phyloP scores from a whole-genome alignment of 2,329 filamentous ascomycete genomes.

The Ophiostoma tasmaniense region DNA sequence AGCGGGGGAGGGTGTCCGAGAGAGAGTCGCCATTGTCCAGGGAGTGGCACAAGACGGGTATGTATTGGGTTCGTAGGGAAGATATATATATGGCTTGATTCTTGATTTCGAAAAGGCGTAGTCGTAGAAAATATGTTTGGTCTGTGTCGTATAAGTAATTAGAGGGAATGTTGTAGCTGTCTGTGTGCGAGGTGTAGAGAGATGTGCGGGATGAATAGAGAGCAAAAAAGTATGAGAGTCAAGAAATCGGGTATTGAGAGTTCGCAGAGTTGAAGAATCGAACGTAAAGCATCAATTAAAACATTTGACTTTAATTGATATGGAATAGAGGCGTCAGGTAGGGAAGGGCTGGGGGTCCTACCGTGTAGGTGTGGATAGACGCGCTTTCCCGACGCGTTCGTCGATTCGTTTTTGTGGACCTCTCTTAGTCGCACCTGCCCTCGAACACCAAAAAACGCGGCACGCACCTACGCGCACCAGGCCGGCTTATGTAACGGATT shows the following conservation, averaged over 20 bases:
- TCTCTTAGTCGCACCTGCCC: constrained; percentile 8
- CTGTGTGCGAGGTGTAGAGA: neutral
- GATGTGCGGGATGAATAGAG: neutral
- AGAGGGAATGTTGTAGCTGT: neutral
- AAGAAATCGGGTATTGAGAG: neutral
- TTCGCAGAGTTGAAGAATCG: neutral
- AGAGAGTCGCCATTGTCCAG: constrained; percentile 16
- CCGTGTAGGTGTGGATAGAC: constrained; percentile 11
- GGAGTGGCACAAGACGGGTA: neutral
- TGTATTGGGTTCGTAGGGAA: neutral
- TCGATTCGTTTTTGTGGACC: constrained; percentile 9
- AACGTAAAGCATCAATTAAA: neutral
- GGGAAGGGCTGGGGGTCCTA: neutral
- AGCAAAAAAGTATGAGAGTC: neutral
- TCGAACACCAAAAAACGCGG: constrained; percentile 13
- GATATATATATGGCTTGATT: neutral
- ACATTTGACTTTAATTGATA: neutral
- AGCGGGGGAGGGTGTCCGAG: constrained; percentile 25
- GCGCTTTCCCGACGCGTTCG: constrained; percentile 15
- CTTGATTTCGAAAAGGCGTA: neutral
- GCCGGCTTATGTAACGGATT: neutral
- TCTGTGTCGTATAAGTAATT: neutral
- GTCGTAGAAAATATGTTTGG: neutral
- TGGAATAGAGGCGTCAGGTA: neutral
- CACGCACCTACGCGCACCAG: neutral